These are phyloP conservation scores for Chamaecyparis obtusa DNA, from an alignment of 75 land plant genomes.

Conservation along the genomic window DNA sequence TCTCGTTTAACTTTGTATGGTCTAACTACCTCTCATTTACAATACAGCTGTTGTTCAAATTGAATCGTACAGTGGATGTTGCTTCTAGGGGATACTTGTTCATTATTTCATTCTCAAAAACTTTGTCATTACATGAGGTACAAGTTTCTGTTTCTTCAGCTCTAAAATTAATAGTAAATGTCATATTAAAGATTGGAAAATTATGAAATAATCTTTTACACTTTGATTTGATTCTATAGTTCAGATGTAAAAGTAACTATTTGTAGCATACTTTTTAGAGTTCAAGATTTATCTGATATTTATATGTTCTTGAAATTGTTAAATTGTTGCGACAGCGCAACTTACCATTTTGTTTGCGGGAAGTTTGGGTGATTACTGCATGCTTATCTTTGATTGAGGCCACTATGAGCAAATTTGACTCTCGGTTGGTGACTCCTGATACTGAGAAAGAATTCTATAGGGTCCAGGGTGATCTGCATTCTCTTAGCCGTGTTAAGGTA, in stretches of 20 bases:
- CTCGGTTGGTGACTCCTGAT: slow-evolving; percentile 56
- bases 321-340: slow-evolving; percentile 40
- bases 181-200: slow-evolving; percentile 7
- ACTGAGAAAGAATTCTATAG: slow-evolving; percentile 86
- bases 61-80: slow-evolving; percentile 87
- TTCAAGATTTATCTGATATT: neutral
- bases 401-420: slow-evolving; percentile 46
- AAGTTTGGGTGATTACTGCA: slow-evolving; percentile 93
- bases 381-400: slow-evolving; percentile 72
- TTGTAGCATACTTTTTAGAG: neutral
- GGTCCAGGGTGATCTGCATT: slow-evolving; percentile 81
- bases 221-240: neutral
- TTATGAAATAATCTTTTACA: neutral
- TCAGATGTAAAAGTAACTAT: neutral
- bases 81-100: slow-evolving; percentile 82
- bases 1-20: neutral
- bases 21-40: neutral
- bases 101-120: slow-evolving; percentile 80
- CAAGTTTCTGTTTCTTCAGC: neutral
- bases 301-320: neutral
- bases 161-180: neutral
- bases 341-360: slow-evolving; percentile 93
- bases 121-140: slow-evolving; percentile 78
- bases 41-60: slow-evolving; percentile 80
- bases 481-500: slow-evolving; percentile 84